These are phyloP conservation scores for Aureobasidium sp. DNA, from an alignment of 2,329 filamentous ascomycete species.

Conservation along the genomic window DNA sequence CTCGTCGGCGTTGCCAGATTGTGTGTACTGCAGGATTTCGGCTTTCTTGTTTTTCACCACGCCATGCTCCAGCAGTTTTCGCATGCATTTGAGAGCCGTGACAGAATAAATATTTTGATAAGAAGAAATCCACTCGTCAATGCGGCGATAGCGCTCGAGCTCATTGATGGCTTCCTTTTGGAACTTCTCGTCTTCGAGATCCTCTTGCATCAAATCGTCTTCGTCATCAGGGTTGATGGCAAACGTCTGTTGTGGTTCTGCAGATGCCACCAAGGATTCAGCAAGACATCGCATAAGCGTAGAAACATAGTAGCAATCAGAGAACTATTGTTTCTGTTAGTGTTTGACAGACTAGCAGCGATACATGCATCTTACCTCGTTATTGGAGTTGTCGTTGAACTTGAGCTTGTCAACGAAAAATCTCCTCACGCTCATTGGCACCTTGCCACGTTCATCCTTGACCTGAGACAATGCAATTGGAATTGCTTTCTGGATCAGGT, in stretches of 20 bases:
- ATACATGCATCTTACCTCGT: constrained; percentile 41
- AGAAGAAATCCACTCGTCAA: constrained; percentile 60
- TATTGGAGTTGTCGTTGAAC: constrained; percentile 91
- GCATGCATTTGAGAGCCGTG: constrained; percentile 53
- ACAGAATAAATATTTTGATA: constrained; percentile 57
- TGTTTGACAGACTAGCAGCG: not conserved
- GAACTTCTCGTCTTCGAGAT: constrained; percentile 43
- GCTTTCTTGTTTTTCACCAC: constrained; percentile 45
- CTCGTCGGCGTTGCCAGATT: constrained; percentile 50
- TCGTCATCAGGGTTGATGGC: constrained; percentile 36
- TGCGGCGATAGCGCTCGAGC: constrained; percentile 54
- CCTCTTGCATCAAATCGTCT: constrained; percentile 32
- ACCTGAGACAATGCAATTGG: constrained; percentile 72
- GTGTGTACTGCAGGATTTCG: constrained; percentile 55
- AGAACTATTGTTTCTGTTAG: constrained; percentile 45
- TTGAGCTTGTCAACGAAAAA: constrained; percentile 85
- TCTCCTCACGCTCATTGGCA: constrained; percentile 67
- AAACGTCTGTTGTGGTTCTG: constrained; percentile 20
- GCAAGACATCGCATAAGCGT: constrained; percentile 61
- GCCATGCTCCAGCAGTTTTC: constrained; percentile 45
- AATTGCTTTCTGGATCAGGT: constrained; percentile 77
- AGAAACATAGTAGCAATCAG: constrained; percentile 83
- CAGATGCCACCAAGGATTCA: constrained; percentile 42
- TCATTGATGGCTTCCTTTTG: constrained; percentile 51
- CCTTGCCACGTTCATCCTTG: constrained; percentile 64